Base-by-base conservation (phyloP, 257 asterid genomes). In the Nicotiana otophora region DNA sequence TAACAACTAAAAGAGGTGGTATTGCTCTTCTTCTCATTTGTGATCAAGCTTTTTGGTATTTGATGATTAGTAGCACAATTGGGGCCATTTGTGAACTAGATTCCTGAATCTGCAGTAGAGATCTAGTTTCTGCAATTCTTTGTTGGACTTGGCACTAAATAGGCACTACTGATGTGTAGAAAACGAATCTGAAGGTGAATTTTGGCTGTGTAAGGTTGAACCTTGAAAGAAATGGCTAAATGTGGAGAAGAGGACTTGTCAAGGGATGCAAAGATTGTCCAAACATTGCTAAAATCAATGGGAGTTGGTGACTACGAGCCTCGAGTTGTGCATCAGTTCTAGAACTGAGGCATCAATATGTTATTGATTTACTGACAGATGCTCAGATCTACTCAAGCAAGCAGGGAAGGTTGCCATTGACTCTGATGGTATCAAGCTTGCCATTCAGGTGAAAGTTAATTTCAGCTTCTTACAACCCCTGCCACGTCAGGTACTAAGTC, bases 271-370 rank as follows among this genome's bases (percentile, higher is more conserved):
- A 94, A 90, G 88, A 86, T 94, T 31, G 92, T 94, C 11, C 93
- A 94, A 88, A 90, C 92, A 14, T 85, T 94, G 39, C 85, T 94
- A 75, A 93, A 91, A 86, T 93, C 95, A 14, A 91, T 94, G 98
- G 90, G 92, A n/a, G 97, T 94, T 8, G 94, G 91, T 4, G 98
- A 94, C 26, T 92, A 92, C 34, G 97, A 94, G 68, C 97, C 98
- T 26, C 95, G 92, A 46, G 97, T 92, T 3, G 86, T 93, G 10
- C 92, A 94, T 82, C 98, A 94, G 84, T 91, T 91, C 42, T 54
- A 42, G 98, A 94, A 86, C 89, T 93, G 36, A 90, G 92, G 97
- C 92, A 94, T 82, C 85, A 93, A 0, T 92, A 92, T 63, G 94
- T 88, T 30, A 95, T 86, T 3, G 98, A 94, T 82, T 92, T 93